Percentiles rank a stretch among this genome's conserved stretches.
Evolutionary conservation across 805 yeast genomes (phyloP).

Genomic region (Pichia paraexigua): DNA sequence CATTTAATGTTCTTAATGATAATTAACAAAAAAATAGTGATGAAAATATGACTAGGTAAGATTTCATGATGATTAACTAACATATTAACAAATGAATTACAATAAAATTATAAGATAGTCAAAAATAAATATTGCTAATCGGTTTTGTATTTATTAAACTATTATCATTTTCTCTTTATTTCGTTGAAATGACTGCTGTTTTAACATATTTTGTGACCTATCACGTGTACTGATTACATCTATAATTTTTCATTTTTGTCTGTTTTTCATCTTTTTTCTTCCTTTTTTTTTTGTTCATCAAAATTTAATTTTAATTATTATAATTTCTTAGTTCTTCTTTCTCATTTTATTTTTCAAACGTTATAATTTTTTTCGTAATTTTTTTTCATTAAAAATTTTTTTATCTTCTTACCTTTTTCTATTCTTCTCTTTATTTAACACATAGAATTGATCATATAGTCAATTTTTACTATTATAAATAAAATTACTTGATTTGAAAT

Average conservation of each 20-base stretch:
- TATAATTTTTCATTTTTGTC: too few species aligned
- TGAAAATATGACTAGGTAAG: background rate
- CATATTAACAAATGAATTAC: too few species aligned
- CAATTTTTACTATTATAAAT: background rate
- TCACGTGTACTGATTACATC: background rate
- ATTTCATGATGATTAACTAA: background rate
- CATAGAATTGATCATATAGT: background rate
- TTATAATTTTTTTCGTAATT: too few species aligned
- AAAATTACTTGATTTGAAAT: slow-evolving; percentile 26
- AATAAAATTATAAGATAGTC: too few species aligned
- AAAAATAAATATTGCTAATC: background rate
- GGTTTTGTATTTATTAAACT: too few species aligned
- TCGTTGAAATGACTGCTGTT: background rate
- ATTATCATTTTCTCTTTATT: too few species aligned
- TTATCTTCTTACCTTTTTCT: background rate
- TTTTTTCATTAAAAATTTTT: background rate
- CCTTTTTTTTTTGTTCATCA: too few species aligned
- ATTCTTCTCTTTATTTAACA: background rate
- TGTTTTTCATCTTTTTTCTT: too few species aligned
- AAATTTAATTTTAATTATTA: too few species aligned
- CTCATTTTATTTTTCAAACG: too few species aligned
- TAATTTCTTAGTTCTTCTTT: too few species aligned
- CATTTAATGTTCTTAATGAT: background rate
- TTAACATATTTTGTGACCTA: background rate
- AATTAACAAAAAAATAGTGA: too few species aligned